Conservation (phyloP, 371 early-diverging fungal genomes). For the Fennellomyces sp. region DNA sequence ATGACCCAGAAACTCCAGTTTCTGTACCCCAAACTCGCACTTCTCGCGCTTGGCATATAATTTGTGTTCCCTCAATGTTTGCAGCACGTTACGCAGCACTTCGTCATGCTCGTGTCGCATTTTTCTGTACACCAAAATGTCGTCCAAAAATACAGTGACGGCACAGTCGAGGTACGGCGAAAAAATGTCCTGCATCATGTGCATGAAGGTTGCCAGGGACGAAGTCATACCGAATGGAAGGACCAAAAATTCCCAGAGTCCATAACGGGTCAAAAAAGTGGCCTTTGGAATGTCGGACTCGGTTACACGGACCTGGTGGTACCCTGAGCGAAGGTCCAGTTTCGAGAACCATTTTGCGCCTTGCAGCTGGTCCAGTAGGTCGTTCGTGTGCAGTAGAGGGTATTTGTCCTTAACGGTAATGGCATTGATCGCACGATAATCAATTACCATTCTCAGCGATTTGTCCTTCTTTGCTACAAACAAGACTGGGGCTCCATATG, state of each 20-base stretch:
- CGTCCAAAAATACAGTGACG: constrained; percentile 8
- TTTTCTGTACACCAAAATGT: not conserved
- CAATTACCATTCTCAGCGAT: not conserved
- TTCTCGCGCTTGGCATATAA: not conserved
- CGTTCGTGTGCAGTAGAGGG: not conserved
- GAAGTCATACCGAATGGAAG: constrained; percentile 58
- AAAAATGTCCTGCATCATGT: constrained; percentile 4
- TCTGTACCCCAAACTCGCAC: not conserved
- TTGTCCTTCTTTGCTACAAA: not conserved
- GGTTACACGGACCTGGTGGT: not conserved
- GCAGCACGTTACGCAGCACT: not conserved
- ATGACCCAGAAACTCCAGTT: not conserved
- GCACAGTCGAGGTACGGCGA: constrained; percentile 10
- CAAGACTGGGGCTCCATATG: constrained; percentile 24
- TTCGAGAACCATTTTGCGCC: not conserved
- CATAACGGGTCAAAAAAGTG: constrained; percentile 40
- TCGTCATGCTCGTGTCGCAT: not conserved
- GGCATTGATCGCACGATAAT: not conserved
- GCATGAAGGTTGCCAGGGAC: constrained; percentile 45
- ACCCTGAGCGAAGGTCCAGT: not conserved
- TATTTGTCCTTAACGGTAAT: not conserved
- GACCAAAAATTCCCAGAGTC: constrained; percentile 48
- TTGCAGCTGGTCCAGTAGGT: not conserved
- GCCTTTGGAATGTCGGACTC: constrained; percentile 28
- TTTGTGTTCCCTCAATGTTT: not conserved